Conservation (phyloP, 2,329 filamentous ascomycete genomes). For the Ampelomyces quisqualis region DNA sequence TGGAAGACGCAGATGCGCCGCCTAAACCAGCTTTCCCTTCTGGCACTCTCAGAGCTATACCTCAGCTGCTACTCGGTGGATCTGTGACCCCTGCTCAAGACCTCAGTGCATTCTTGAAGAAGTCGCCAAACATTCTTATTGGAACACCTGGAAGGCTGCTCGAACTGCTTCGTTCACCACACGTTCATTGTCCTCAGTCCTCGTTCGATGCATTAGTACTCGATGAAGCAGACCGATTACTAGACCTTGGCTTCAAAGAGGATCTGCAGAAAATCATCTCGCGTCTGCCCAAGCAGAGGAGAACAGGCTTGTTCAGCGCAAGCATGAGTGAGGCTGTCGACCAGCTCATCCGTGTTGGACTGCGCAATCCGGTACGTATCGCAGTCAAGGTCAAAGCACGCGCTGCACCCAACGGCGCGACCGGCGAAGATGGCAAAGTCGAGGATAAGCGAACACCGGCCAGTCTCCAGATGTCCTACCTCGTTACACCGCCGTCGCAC, state of each 20-base stretch:
- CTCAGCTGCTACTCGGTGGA: slow-evolving; percentile 79
- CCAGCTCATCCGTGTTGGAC: slow-evolving; percentile 85
- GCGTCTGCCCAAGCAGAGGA: slow-evolving; percentile 83
- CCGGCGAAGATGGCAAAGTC: slow-evolving; percentile 60
- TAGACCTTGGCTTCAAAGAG: slow-evolving; percentile 92
- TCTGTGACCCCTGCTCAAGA: slow-evolving; percentile 81
- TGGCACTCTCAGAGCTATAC: slow-evolving; percentile 64
- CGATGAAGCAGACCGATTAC: slow-evolving; percentile 88
- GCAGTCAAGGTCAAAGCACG: slow-evolving; percentile 78
- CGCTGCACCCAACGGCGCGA: slow-evolving; percentile 19
- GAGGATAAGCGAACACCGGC: slow-evolving; percentile 88
- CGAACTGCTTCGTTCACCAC: slow-evolving; percentile 80
- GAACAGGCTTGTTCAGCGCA: slow-evolving; percentile 92
- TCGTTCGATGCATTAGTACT: slow-evolving; percentile 90
- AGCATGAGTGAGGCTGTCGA: slow-evolving; percentile 94
- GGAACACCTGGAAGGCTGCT: slow-evolving; percentile 88
- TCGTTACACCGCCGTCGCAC: slow-evolving; percentile 71
- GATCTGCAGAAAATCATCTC: slow-evolving; percentile 84
- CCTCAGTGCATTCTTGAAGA: slow-evolving; percentile 77
- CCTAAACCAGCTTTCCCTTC: slow-evolving; percentile 47
- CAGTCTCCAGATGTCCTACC: slow-evolving; percentile 87
- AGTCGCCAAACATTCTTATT: slow-evolving; percentile 84
- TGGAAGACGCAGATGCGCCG: slow-evolving; percentile 42
- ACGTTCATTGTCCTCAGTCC: slow-evolving; percentile 84
- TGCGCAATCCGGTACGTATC: slow-evolving; percentile 93